phyloP scores from a whole-genome alignment of 1,284 basidiomycete genomes.

The Laetiporus sulphureus region DNA sequence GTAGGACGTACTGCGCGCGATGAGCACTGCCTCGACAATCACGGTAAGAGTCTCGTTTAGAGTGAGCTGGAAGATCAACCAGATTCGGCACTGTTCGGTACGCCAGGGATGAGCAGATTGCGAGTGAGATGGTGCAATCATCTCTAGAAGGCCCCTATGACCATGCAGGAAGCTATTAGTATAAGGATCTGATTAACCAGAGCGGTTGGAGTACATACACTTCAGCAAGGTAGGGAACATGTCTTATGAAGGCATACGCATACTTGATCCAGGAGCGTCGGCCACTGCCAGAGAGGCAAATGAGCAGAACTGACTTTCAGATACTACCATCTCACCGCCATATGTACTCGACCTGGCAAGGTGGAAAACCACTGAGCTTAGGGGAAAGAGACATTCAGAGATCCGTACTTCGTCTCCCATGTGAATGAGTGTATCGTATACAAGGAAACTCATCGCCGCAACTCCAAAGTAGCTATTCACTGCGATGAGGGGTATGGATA shows the following conservation, averaged over 20 bases:
- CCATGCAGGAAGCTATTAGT: not conserved
- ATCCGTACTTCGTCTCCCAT: not conserved
- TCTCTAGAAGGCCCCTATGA: conserved; percentile 4
- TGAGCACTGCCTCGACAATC: conserved; percentile 12
- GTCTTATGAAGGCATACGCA: conserved; percentile 11
- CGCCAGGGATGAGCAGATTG: conserved; percentile 3
- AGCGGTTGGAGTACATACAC: conserved; percentile 4
- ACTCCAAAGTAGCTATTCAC: not conserved
- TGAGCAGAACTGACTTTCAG: not conserved
- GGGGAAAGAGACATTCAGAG: not conserved
- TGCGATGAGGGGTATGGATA: no score
- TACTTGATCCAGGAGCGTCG: conserved; percentile 8
- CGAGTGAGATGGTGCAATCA: not conserved
- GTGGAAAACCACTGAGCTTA: not conserved
- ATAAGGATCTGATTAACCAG: not conserved
- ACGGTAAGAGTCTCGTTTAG: conserved; percentile 9
- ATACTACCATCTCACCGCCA: conserved; percentile 5
- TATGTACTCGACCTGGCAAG: conserved; percentile 12
- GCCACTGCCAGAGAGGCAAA: conserved; percentile 2
- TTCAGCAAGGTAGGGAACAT: conserved; percentile 9
- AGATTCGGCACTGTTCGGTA: conserved; percentile 5
- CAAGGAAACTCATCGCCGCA: not conserved
- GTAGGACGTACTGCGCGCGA: conserved; percentile 10
- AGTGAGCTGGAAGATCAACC: conserved; percentile 11
- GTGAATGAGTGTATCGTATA: not conserved